Conservation (phyloP, 2,329 filamentous ascomycete genomes). For the Cytospora paraplurivora region DNA sequence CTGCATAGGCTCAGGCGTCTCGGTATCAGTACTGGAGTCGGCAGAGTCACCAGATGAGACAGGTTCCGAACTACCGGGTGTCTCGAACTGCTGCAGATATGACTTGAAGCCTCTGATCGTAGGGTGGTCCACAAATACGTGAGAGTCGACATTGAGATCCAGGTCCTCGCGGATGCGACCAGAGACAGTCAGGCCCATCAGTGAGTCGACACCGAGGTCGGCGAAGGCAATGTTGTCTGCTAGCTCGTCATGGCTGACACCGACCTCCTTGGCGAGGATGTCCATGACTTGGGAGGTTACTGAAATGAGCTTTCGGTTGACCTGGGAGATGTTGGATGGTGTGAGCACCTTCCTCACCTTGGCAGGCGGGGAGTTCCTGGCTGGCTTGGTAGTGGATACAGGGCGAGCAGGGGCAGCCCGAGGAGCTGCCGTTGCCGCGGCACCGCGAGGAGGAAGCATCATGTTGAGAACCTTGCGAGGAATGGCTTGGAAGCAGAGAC, state of each 20-base stretch:
- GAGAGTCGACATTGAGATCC: constrained; percentile 55
- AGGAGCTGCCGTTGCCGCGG: constrained; percentile 41
- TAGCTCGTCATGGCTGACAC: constrained; percentile 56
- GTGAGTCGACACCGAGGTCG: constrained; percentile 62
- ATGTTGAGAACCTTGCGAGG: constrained; percentile 67
- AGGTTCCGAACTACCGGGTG: constrained; percentile 33
- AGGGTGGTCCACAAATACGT: constrained; percentile 56
- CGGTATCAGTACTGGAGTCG: constrained; percentile 37
- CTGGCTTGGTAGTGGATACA: constrained; percentile 37
- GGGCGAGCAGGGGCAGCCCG: constrained; percentile 38
- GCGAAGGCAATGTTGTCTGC: constrained; percentile 58
- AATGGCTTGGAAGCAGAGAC: constrained; percentile 68
- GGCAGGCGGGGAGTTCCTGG: constrained; percentile 33
- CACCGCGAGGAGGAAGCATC: constrained; percentile 63
- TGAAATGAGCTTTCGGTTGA: constrained; percentile 54
- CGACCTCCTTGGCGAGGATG: constrained; percentile 59
- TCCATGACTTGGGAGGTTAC: constrained; percentile 51
- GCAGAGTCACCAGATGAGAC: constrained; percentile 37
- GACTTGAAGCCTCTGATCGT: constrained; percentile 57
- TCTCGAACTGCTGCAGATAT: constrained; percentile 45
- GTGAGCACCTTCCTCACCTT: constrained; percentile 51
- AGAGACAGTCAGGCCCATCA: constrained; percentile 61
- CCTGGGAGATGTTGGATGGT: constrained; percentile 48
- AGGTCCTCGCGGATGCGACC: constrained; percentile 61
- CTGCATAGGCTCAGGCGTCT: constrained; percentile 26